Base-by-base conservation (phyloP, 306 rosid species). In the Ochetophila trinervis region DNA sequence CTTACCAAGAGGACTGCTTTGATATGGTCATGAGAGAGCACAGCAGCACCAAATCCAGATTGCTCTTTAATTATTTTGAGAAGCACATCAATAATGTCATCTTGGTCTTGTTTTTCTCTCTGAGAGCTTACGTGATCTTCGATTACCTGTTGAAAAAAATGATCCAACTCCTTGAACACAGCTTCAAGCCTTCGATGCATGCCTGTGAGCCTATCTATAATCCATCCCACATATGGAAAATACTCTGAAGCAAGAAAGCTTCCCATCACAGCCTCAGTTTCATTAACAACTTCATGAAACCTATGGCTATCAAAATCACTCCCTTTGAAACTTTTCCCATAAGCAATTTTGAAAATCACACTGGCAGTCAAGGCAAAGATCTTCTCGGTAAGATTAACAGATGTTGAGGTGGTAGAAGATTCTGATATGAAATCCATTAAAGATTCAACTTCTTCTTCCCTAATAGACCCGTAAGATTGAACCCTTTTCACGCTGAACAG, bases 141-240 rank as follows among this genome's bases (percentile, higher is more conserved):
- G 14, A 73, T 68, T 6, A 79, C 74, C 27, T 49, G 27, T 62
- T 88, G 85, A 53, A 77, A 88, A 54, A 84, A 71, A 57, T 2
- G 2, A 57, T 82, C 83, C 8, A 86, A 35, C 40, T 79, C 77
- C 19, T 63, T 42, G 44, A 69, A 85, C 0, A 55, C 62, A 45
- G 66, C 66, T 4, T 79, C 80, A 1, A 84, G 74, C 62, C 78
- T 63, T 13, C 15, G 3, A 0, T 62, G n/a, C 1, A 1, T n/a
- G 10, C 91, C 88, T 6, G 55, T 74, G 0, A 83, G 6, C 54
- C 80, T 57, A 63, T 88, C 96, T 20, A 86, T 35, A 35, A 82
- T 32, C 88, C 88, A 83, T 2, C 88, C 86, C 62, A 86, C 11
- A 9, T 57, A 54, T 44, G 81, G 83, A 42, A 86, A 59, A 57